phyloP scores from a whole-genome alignment of 306 rosid species.

The Cicer judaicum region DNA sequence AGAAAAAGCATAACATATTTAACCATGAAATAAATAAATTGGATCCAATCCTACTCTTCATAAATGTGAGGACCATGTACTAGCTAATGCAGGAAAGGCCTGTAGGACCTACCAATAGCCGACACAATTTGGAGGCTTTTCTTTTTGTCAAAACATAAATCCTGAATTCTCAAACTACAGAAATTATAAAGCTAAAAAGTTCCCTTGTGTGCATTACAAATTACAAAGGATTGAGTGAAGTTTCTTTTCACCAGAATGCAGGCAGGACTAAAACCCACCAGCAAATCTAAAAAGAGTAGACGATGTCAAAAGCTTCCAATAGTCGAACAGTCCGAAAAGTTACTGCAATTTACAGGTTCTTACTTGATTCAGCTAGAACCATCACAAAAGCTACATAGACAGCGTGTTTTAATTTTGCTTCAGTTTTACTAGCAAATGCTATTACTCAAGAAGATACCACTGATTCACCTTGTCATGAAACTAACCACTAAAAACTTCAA shows the following conservation, averaged over 20 bases:
- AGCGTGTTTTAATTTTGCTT: background rate
- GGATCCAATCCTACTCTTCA: background rate
- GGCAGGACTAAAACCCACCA: conserved; percentile 1
- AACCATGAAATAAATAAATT: conserved; percentile 18
- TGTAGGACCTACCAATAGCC: conserved; percentile 10
- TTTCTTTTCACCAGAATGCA: conserved; percentile 23
- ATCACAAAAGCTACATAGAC: conserved; percentile 3
- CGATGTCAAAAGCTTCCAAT: background rate
- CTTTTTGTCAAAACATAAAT: conserved; percentile 24
- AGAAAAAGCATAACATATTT: conserved; percentile 25
- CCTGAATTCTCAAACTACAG: background rate
- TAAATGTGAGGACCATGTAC: conserved; percentile 17
- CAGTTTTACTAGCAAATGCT: background rate
- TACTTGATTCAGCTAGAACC: background rate
- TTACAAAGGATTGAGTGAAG: conserved; percentile 2
- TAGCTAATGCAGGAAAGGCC: conserved; percentile 29
- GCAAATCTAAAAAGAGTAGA: conserved; percentile 1
- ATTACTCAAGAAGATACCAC: background rate
- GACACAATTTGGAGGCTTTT: conserved; percentile 4
- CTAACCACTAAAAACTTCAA: too few species aligned
- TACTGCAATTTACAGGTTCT: background rate
- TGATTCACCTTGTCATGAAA: too few species aligned
- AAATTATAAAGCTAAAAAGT: conserved; percentile 20
- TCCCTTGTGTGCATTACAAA: conserved; percentile 2
- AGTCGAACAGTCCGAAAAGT: background rate